phyloP scores from a whole-genome alignment of 1,139 yeast species.

The Yamadazyma blattariae region DNA sequence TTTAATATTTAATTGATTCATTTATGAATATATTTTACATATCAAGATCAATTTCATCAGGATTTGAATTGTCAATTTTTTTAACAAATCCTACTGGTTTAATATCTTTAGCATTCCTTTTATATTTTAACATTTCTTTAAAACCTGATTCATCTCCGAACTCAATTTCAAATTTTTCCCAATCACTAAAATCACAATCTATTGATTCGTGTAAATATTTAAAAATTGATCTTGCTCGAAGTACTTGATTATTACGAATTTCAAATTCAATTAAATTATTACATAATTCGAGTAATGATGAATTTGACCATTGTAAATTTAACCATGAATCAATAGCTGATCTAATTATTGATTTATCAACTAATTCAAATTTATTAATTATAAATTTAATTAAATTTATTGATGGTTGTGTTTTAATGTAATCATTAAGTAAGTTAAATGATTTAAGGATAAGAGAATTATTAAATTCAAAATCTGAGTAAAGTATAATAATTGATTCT shows the following conservation, averaged over 20 bases:
- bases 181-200: constrained; percentile 24
- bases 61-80: constrained; percentile 39
- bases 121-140: constrained; percentile 70
- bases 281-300: constrained; percentile 29
- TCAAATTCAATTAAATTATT: constrained; percentile 49
- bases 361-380: constrained; percentile 5
- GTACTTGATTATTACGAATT: constrained; percentile 40
- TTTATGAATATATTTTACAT: constrained; percentile 38
- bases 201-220: constrained; percentile 27
- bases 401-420: constrained; percentile 7
- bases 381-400: constrained; percentile 9
- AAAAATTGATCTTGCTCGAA: constrained; percentile 62
- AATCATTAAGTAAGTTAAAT: constrained; percentile 21
- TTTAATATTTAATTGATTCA: neutral
- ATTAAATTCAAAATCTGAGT: constrained; percentile 56
- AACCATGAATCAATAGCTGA: constrained; percentile 10
- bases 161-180: constrained; percentile 74
- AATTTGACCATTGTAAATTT: constrained; percentile 8
- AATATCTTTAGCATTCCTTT: constrained; percentile 31
- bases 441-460: constrained; percentile 28
- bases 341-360: constrained; percentile 10
- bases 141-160: constrained; percentile 70
- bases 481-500: constrained; percentile 47
- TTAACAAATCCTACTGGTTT: constrained; percentile 57
- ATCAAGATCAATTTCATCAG: constrained; percentile 67